Evolutionary conservation across 805 yeast species (phyloP), one percentile per base, ranked within the genome.

Genomic region (Candida ficus): DNA sequence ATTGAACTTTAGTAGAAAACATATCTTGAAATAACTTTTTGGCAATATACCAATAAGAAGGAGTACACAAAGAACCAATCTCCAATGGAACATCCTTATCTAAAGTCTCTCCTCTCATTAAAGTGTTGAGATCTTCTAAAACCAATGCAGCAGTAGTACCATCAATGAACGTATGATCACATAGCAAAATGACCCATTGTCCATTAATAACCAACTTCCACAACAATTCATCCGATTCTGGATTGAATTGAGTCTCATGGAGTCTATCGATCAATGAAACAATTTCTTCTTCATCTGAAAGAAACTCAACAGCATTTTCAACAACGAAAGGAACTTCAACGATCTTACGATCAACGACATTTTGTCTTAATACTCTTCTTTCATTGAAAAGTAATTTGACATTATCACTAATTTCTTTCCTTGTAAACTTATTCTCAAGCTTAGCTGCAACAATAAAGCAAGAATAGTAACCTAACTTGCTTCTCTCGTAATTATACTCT

Each of bases 31-130:
- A n/a, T 10, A 32, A 17, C 4, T 27, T 27, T 11, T 35, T 41
- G 5, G 27, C 7, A 13, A 37, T 13, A 20, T n/a, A 29, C 42
- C 42, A 42, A 17, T 13, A 32, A 12, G 32, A 29, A 7, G 45
- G 40, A 13, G 13, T 22, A n/a, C 11, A 18, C 27, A 37, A 30
- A 14, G 20, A 16, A 13, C 28, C 39, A n/a, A 18, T 37, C 20
- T 27, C 13, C 9, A 26, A 11, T 5, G 26, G 25, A 12, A 31
- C 17, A 22, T 35, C 42, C 13, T 20, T 28, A 12, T 9, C 9
- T 4, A 63, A n/a, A n/a, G n/a, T n/a, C n/a, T 44, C n/a, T 26
- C 22, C 5, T 27, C 17, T 4, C 29, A 29, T 8, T 37, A 29
- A 21, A 37, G 35, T 17, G 37, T n/a, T 10, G 34, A 13, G 7